Conservation (phyloP, 805 yeast species). For the Candida methanosorbosa region DNA sequence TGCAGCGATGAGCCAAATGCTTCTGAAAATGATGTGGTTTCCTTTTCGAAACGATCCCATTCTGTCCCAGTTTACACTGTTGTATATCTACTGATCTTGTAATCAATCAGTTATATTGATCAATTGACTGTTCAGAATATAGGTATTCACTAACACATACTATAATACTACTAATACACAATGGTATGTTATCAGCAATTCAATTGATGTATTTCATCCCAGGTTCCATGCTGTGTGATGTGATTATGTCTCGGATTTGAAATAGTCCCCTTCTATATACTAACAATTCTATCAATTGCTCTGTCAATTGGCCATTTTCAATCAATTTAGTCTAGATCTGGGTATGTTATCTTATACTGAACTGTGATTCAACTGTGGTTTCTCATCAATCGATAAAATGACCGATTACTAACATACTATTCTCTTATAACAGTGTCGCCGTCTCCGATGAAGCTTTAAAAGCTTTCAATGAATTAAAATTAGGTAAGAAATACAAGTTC, state of each 20-base stretch:
- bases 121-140: no score
- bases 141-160: no score
- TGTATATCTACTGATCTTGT: background rate
- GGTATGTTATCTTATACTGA: constrained; percentile 16
- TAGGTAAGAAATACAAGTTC: constrained; percentile 84
- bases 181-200: background rate
- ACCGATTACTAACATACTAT: background rate
- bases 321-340: constrained; percentile 23
- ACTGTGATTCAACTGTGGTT: background rate
- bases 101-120: no score
- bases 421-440: constrained; percentile 45
- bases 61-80: background rate
- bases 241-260: no score
- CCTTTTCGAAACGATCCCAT: no score
- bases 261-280: no score
- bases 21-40: no score
- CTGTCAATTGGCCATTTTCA: background rate
- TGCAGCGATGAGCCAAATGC: no score
- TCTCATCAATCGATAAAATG: background rate
- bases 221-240: no score
- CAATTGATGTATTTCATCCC: no score
- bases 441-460: constrained; percentile 81
- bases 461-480: constrained; percentile 93
- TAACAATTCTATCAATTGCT: background rate
- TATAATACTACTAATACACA: background rate